Base-by-base conservation (phyloP, 73 alveolate genomes). In the Blepharisma japonicum region DNA sequence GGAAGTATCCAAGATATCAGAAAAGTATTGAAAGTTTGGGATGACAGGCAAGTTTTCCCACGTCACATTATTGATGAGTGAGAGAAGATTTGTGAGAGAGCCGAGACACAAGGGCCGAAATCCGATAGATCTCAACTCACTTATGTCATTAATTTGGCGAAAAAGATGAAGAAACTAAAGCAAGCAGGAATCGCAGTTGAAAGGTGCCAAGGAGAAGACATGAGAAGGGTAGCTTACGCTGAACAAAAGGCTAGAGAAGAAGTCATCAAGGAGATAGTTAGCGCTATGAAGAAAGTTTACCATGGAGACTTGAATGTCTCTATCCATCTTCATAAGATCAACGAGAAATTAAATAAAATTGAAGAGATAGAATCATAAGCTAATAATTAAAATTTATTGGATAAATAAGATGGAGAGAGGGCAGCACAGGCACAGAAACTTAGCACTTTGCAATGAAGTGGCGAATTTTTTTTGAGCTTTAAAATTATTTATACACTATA, bases 161-260 rank as follows among this genome's bases (percentile, higher is more conserved):
- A 61, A 25, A 61, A 61, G 23, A 8, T 61, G 49, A n/a, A 39
- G 39, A 61, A 61, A 2, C 46, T 61, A 25, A 61, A 61, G 42
- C 42, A 61, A 61, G 23, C 74, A 25, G 49, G 14, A 2, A 1
- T 25, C 47, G 23, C 11, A 61, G 11, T 61, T 3, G 42, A 32
- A 8, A 14, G 38, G 11, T 14, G 18, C 18, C 74, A 9, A 61
- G 18, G 14, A 61, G 47, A 25, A 9, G 74, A 61, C n/a, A 61
- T 14, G 48, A 14, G 14, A 8, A 61, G 23, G 23, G 74, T 39
- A 61, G 74, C 74, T 61, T 25, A 61, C 18, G 74, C 14, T 14
- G 74, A 61, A 5, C 74, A 61, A 9, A 61, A 61, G 4, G 74
- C 74, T 25, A n/a, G 74, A 20, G 74, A 61, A 61, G 74, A 61